A percentile compares a stretch with the other conserved stretches of the same genome.
Evolutionary conservation across 768 basidiomycete species (phyloP).

Genomic region (Postia placenta): DNA sequence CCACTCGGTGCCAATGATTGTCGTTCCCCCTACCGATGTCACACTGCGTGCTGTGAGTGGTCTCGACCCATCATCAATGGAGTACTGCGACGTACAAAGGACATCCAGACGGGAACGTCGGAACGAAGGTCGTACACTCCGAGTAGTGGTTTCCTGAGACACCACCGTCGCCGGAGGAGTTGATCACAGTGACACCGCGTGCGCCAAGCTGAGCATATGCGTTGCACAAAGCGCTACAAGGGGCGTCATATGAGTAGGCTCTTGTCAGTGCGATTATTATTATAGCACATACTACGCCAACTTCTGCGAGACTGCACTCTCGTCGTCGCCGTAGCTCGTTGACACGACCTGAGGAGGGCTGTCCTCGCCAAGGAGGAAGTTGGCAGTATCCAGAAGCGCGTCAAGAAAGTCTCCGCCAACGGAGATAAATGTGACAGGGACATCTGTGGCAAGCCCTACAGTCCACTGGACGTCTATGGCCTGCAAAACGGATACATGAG

Average conservation of each 20-base stretch:
- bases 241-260: no score
- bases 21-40: slow-evolving; percentile 30
- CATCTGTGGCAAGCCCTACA: slow-evolving; percentile 12
- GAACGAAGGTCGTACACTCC: slow-evolving; percentile 34
- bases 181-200: slow-evolving; percentile 27
- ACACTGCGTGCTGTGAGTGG: slow-evolving; percentile 9
- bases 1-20: slow-evolving; percentile 20
- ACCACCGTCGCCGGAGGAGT: slow-evolving; percentile 31
- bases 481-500: no score
- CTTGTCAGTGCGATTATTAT: no score
- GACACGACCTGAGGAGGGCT: slow-evolving; percentile 24
- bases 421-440: slow-evolving; percentile 11
- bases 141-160: slow-evolving; percentile 22
- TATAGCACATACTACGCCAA: slow-evolving; percentile 26
- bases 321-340: slow-evolving; percentile 28
- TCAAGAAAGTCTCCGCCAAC: slow-evolving; percentile 38
- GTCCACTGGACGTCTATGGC: slow-evolving; percentile 15
- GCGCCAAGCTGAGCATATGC: slow-evolving; percentile 27
- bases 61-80: neutral
- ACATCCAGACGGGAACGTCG: slow-evolving; percentile 31
- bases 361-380: slow-evolving; percentile 17
- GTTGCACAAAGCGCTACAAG: slow-evolving; percentile 29
- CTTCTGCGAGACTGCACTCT: slow-evolving; percentile 29
- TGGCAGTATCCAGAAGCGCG: slow-evolving; percentile 37
- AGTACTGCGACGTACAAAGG: slow-evolving; percentile 21